A percentile compares a stretch with the other conserved stretches of the same genome.
phyloP scores from a whole-genome alignment of 108 stramenopile genomes.

The Seminavis robusta region DNA sequence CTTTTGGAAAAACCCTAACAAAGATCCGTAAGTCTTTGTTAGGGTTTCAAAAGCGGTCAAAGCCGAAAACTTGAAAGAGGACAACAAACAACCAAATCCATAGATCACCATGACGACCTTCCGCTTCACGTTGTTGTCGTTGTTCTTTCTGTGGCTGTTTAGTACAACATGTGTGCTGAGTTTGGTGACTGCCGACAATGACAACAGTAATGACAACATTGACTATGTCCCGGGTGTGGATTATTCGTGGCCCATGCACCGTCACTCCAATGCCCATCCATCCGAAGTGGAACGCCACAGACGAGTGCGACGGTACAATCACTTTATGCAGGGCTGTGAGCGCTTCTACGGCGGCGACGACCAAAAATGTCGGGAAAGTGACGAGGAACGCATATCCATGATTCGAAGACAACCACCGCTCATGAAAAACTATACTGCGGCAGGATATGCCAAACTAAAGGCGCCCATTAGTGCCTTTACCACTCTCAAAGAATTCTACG shows the following conservation, averaged over 20 bases:
- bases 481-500: constrained; percentile 42
- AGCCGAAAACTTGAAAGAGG: too few relatives aligned
- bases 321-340: constrained; percentile 15
- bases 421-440: constrained; percentile 65
- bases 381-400: constrained; percentile 60
- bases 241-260: constrained; percentile 57
- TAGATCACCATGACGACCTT: too few relatives aligned
- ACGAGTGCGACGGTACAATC: constrained; percentile 3
- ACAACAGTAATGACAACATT: too few relatives aligned
- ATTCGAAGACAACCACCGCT: constrained; percentile 53
- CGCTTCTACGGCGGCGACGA: neutral
- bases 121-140: too few relatives aligned
- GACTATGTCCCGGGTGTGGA: constrained; percentile 60
- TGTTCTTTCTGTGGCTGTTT: too few relatives aligned
- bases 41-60: too few relatives aligned
- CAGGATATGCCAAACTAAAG: constrained; percentile 67
- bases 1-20: too few relatives aligned
- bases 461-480: constrained; percentile 33
- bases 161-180: too few relatives aligned
- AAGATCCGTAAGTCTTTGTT: too few relatives aligned
- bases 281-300: neutral
- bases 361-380: constrained; percentile 38
- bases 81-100: too few relatives aligned
- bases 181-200: too few relatives aligned
- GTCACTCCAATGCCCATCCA: neutral